phyloP scores from a whole-genome alignment of 2,329 filamentous ascomycete genomes.

The Epichloe sp. region DNA sequence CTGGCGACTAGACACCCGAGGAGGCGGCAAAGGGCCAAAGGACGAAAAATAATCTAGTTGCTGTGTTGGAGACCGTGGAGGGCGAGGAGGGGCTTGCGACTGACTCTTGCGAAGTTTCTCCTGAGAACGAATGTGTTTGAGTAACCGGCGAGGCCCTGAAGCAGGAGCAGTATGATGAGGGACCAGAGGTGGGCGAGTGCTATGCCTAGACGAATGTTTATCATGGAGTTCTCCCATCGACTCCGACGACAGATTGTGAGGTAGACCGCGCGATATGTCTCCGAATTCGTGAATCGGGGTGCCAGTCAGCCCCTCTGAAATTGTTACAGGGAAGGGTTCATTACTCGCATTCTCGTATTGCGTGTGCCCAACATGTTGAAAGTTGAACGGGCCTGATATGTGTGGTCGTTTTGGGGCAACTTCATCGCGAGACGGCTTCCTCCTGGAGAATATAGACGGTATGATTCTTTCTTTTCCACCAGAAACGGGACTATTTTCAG shows the following conservation, averaged over 20 bases:
- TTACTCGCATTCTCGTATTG: constrained; percentile 33
- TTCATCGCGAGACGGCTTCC: constrained; percentile 28
- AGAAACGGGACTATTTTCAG: constrained; percentile 18
- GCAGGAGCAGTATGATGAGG: constrained; percentile 11
- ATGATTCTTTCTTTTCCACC: constrained; percentile 32
- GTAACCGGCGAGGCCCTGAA: constrained; percentile 19
- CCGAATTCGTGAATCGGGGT: not conserved
- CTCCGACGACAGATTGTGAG: constrained; percentile 16
- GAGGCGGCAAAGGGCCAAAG: constrained; percentile 33
- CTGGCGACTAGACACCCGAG: constrained; percentile 41
- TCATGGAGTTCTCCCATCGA: constrained; percentile 11
- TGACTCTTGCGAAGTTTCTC: constrained; percentile 35
- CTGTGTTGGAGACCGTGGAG: constrained; percentile 30
- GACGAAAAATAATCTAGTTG: constrained; percentile 17
- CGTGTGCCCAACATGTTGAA: constrained; percentile 51
- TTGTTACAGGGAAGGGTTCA: constrained; percentile 9
- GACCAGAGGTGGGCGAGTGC: constrained; percentile 8
- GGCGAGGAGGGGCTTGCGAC: constrained; percentile 31
- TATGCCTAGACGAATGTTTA: not conserved
- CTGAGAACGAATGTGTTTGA: constrained; percentile 34
- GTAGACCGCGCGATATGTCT: not conserved
- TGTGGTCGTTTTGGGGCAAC: constrained; percentile 28
- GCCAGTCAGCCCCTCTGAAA: not conserved
- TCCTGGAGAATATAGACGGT: constrained; percentile 37
- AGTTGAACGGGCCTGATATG: constrained; percentile 54